Base-by-base conservation (phyloP, 2,329 filamentous ascomycete genomes). In the Bipolaris gigantea region DNA sequence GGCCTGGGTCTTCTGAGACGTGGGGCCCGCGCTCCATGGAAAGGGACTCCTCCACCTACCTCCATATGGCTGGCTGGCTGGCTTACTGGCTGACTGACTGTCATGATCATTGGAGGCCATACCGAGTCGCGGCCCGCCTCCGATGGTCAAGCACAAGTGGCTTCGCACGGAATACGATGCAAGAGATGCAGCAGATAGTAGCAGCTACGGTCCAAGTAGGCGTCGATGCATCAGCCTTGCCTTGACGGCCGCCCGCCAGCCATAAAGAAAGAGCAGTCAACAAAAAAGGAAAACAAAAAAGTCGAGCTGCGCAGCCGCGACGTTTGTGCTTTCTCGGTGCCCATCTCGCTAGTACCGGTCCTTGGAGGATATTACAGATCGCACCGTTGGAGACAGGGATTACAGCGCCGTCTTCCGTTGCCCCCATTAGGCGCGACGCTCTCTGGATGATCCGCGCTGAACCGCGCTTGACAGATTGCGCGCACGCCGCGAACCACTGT, bases 151-250 rank as follows among this genome's bases (percentile, higher is more conserved):
- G 27, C 13, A 30, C 9, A 27, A 30, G 40, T 53, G 52, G 47
- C 47, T 46, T 41, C 44, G 53, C 46, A 45, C 44, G 50, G 53
- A 36, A 56, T 53, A 36, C 47, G 27, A 44, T 54, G 51, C 15
- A 40, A 51, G 47, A 43, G 47, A 45, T 23, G 47, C 46, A 47
- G 48, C 40, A 18, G 41, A 30, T 30, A 11, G 27, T 30, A 30
- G 27, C 10, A 30, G 27, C 27, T 30, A 30, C 27, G 41, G 18
- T 48, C 42, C 44, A 56, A 58, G 50, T 53, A 57, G 58, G 58
- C 59, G 56, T 55, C 56, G 35, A 57, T 56, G 60, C 60, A 59
- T 46, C 42, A n/a, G 43, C 25, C 50, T 30, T n/a, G n/a, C 50
- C 30, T 39, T 9, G 13, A n/a, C 15, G 16, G 23, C 35, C 19